Percentiles rank a stretch among this genome's conserved stretches.
Evolutionary conservation across 225 moss, liverwort and hornwort genomes (phyloP).

Genomic region (Neckera pumila): DNA sequence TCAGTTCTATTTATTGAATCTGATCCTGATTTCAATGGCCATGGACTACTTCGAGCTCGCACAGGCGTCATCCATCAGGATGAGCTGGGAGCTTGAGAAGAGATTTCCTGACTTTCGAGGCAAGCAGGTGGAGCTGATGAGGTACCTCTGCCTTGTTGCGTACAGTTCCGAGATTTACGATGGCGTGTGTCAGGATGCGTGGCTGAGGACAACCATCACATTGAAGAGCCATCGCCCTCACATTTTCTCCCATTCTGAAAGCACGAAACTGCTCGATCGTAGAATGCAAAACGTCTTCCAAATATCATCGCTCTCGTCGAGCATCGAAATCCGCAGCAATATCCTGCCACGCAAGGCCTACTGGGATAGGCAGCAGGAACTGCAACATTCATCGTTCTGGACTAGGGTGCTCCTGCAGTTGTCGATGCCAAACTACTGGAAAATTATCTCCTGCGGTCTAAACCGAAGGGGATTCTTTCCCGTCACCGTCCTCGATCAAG

Average conservation of each 20-base stretch:
- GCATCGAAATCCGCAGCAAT: neutral
- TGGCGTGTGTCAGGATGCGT: neutral
- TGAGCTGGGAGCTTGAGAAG: neutral
- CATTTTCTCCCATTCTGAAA: neutral
- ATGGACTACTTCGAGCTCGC: neutral
- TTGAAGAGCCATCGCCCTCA: neutral
- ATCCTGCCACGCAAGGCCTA: neutral
- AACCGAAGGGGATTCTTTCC: neutral
- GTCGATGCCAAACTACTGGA: neutral
- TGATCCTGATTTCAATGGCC: neutral
- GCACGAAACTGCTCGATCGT: neutral
- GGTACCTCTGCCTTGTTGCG: neutral
- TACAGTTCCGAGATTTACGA: neutral
- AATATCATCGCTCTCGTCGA: neutral
- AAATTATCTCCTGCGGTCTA: neutral
- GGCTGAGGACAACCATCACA: neutral
- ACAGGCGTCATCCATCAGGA: neutral
- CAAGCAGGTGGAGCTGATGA: neutral
- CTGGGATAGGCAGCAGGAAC: neutral
- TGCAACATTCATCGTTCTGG: neutral
- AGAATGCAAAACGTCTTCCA: neutral
- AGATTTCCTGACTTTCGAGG: neutral
- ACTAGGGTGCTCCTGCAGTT: neutral
- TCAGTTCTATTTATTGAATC: neutral
- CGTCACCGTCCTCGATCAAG: neutral